Evolutionary conservation across 306 rosid genomes (phyloP).

Genomic region (Castanopsis chinensis): DNA sequence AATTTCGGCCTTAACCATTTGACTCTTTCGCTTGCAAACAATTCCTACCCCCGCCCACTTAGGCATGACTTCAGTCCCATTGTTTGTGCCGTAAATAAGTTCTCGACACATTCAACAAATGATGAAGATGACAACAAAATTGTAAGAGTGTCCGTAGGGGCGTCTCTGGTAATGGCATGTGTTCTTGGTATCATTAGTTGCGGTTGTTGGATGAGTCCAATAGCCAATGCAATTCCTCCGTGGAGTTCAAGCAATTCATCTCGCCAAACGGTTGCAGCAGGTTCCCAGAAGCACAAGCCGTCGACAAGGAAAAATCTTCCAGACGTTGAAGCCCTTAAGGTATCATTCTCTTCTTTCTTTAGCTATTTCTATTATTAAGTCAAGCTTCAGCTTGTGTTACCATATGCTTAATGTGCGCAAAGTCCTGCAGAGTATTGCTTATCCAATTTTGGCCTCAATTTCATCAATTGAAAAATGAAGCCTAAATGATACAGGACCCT

Average conservation of each 20-base stretch:
- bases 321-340: not conserved
- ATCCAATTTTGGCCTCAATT: too few relatives aligned
- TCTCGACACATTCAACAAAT: not conserved
- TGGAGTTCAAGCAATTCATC: not conserved
- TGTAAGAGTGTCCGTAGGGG: not conserved
- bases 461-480: too few relatives aligned
- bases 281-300: not conserved
- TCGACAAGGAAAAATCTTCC: not conserved
- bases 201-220: not conserved
- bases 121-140: not conserved
- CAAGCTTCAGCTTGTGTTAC: too few relatives aligned
- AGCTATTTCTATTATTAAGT: too few relatives aligned
- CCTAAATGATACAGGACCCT: too few relatives aligned
- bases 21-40: not conserved
- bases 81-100: not conserved
- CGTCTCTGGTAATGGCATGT: slow-evolving; percentile 23
- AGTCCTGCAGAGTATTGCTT: too few relatives aligned
- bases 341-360: not conserved
- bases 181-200: slow-evolving; percentile 18
- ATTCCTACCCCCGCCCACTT: not conserved
- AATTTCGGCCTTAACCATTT: not conserved
- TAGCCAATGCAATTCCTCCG: not conserved
- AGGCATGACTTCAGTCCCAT: not conserved
- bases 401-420: too few relatives aligned
- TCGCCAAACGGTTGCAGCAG: not conserved